These are phyloP conservation scores for Blastocystis sp. DNA, from an alignment of 352 stramenopile genomes.

Conservation along the genomic window DNA sequence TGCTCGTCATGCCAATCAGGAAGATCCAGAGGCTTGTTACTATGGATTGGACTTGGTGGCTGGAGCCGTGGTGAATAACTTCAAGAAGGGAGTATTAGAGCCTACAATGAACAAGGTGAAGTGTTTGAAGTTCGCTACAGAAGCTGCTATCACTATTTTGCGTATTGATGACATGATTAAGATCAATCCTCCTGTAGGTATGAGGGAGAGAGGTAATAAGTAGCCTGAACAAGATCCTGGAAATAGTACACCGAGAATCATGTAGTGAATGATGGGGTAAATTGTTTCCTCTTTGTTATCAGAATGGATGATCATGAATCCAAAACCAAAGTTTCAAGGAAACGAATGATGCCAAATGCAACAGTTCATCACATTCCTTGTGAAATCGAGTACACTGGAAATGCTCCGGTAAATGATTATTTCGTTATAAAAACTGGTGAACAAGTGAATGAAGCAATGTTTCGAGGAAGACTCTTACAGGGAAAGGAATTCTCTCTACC, in stretches of 20 bases:
- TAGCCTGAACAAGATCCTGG: conserved; percentile 47
- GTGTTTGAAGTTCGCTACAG: conserved; percentile 93
- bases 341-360: neutral
- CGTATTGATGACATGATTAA: conserved; percentile 98
- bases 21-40: conserved; percentile 72
- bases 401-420: neutral
- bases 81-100: conserved; percentile 91
- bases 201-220: neutral
- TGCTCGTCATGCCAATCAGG: conserved; percentile 77
- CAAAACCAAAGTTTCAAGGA: neutral
- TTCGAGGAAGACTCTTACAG: conserved; percentile 27
- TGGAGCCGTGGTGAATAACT: conserved; percentile 83
- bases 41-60: conserved; percentile 89
- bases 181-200: conserved; percentile 73
- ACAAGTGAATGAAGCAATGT: conserved; percentile 11
- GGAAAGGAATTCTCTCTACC: conserved; percentile 13
- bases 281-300: conserved; percentile 24
- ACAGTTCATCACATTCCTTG: conserved; percentile 19
- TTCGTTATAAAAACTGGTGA: neutral
- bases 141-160: conserved; percentile 97
- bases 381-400: conserved; percentile 49
- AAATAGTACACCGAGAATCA: conserved; percentile 38
- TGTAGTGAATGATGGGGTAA: neutral
- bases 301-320: neutral
- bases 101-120: conserved; percentile 99